phyloP scores from a whole-genome alignment of 371 early-diverging fungal genomes.

The Batkoa obscura region DNA sequence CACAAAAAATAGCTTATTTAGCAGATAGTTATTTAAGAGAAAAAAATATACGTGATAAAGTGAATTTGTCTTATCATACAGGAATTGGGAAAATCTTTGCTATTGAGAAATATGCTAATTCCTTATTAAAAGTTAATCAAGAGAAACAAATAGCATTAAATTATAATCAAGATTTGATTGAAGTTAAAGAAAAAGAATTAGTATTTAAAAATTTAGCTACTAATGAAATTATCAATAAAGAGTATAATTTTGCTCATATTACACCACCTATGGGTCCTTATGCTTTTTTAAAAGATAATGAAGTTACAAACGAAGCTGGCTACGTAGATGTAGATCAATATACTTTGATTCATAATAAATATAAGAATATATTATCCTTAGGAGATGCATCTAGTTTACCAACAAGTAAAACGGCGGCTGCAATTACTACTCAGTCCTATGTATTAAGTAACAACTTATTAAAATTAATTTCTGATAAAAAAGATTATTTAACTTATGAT shows the following conservation, averaged over 20 bases:
- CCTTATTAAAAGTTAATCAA: constrained; percentile 41
- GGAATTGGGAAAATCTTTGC: constrained; percentile 72
- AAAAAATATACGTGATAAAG: constrained; percentile 41
- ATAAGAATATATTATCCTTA: constrained; percentile 54
- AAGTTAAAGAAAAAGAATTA: constrained; percentile 34
- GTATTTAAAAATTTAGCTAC: constrained; percentile 39
- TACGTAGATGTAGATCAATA: constrained; percentile 65
- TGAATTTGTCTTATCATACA: constrained; percentile 50
- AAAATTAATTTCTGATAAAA: constrained; percentile 17
- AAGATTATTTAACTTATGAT: constrained; percentile 28
- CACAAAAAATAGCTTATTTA: constrained; percentile 77
- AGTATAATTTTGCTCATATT: constrained; percentile 71
- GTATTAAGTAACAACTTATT: constrained; percentile 60
- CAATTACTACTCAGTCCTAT: constrained; percentile 59
- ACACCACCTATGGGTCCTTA: constrained; percentile 73
- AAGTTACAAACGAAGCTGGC: constrained; percentile 54
- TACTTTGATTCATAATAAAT: constrained; percentile 61
- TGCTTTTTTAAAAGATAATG: constrained; percentile 49
- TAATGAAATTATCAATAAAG: constrained; percentile 13
- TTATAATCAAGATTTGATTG: constrained; percentile 46
- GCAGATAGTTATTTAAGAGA: constrained; percentile 66
- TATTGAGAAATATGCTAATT: constrained; percentile 64
- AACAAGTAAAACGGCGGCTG: constrained; percentile 84
- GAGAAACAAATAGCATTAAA: constrained; percentile 48
- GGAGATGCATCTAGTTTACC: constrained; percentile 71